Evolutionary conservation across 2,329 filamentous ascomycete genomes (phyloP).

Genomic region (Fusarium liriodendri): DNA sequence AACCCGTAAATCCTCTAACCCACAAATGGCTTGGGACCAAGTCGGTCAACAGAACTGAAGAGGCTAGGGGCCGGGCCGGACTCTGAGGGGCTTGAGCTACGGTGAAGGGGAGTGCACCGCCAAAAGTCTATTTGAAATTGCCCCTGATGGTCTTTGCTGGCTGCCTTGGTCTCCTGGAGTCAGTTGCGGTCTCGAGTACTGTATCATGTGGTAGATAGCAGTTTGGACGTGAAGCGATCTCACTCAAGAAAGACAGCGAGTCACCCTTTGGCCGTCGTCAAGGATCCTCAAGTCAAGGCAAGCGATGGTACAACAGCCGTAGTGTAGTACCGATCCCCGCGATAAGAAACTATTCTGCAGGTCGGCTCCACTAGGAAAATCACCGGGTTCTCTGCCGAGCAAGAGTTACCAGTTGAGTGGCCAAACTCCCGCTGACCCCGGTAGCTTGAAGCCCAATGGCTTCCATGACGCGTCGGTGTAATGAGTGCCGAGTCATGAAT

Average conservation of each 20-base stretch:
- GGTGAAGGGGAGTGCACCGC: neutral
- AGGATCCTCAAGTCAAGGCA: neutral
- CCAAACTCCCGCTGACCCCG: neutral
- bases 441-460: neutral
- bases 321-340: neutral
- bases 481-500: neutral
- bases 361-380: neutral
- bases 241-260: neutral
- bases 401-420: neutral
- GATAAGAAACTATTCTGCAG: neutral
- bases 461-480: neutral
- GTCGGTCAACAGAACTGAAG: neutral
- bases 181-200: neutral
- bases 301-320: neutral
- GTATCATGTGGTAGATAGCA: neutral
- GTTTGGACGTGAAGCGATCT: neutral
- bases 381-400: neutral
- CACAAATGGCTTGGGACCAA: neutral
- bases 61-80: slow-evolving; percentile 1
- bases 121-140: neutral
- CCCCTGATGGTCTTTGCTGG: neutral
- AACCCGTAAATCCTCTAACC: neutral
- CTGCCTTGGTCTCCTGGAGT: neutral
- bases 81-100: neutral
- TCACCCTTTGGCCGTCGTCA: neutral